Conservation (phyloP, 441 rosid genomes). For the Populus hybrid region DNA sequence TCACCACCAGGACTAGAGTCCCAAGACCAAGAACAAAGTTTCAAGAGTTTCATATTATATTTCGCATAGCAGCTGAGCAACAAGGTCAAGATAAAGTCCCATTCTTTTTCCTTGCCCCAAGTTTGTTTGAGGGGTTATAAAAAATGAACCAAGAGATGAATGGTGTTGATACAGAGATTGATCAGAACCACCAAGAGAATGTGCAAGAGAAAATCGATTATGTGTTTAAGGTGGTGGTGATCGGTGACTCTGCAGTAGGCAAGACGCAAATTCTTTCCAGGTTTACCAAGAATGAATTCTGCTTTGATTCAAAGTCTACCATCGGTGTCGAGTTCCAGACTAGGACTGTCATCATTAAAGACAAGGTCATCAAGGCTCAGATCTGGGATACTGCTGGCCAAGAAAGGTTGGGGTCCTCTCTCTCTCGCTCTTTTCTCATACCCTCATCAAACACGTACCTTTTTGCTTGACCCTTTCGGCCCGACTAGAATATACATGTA, state of each 20-base stretch:
- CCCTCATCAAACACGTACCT: not conserved
- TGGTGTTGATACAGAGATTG: slow-evolving; percentile 39
- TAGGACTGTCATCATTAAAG: slow-evolving; percentile 42
- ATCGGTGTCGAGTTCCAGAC: slow-evolving; percentile 69
- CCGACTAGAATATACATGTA: not conserved
- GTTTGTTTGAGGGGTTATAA: not conserved
- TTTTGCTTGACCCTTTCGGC: not conserved
- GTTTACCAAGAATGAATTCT: slow-evolving; percentile 52
- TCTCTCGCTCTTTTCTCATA: not conserved
- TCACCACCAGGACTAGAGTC: slow-evolving; percentile 10
- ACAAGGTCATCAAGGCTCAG: slow-evolving; percentile 58
- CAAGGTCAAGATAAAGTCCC: not conserved
- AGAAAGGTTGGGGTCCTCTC: slow-evolving; percentile 38
- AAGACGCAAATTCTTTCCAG: slow-evolving; percentile 54
- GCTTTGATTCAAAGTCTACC: slow-evolving; percentile 55
- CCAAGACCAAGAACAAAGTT: slow-evolving; percentile 2
- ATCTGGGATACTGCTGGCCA: slow-evolving; percentile 75
- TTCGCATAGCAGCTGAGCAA: not conserved
- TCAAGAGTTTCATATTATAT: not conserved
- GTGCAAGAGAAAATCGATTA: slow-evolving; percentile 60
- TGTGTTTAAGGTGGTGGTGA: slow-evolving; percentile 60
- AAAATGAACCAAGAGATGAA: slow-evolving; percentile 71
- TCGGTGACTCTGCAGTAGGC: slow-evolving; percentile 63
- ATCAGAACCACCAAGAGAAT: slow-evolving; percentile 17
- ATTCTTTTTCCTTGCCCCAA: not conserved